Base-by-base conservation (phyloP, 768 basidiomycete species). In the Trametes sanguinea region DNA sequence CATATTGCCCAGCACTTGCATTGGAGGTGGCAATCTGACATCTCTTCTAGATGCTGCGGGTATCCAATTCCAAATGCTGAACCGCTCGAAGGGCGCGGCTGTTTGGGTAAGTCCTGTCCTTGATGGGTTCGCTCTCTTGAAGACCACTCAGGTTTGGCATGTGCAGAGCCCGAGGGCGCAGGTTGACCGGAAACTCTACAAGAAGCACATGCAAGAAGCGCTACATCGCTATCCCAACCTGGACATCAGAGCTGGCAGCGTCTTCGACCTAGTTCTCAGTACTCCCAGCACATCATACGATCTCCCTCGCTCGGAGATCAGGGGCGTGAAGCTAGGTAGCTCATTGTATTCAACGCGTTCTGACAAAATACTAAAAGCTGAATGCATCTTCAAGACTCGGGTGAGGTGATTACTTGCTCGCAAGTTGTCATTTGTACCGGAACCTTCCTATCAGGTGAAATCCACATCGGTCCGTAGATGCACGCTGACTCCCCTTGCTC, bases 391-490 rank as follows among this genome's bases (percentile, higher is more conserved):
- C 43, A 72, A 92, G 92, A 92, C 35, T 80, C 83, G 4, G 90
- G 92, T 9, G 88, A 94, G 53, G 69, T 86, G 16, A 85, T 95
- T 32, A 76, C 77, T 16, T 95, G 92, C 68, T 85, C 88, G 3
- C 86, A 88, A 65, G 90, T 95, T 10, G 89, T 96, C 32, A 82
- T 96, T 13, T 94, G 92, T 67, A 95, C 94, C 0, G 94, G 94
- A 7, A 96, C 94, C 0, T 96, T 96, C 71, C 81, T 96, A 29
- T 89, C 89, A 2, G 94, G 92, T 10, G 92, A 95, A 75, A 93
- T 95, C 47, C 94, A 95, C 68, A 90, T 96, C 48, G 94, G 92
- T 86, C 11, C 17, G 60, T 22, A 22, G 22, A 22, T 22, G 22
- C 22, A 22, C 22, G 22, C 22, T 22, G 22, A 22, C 22, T 22